Conservation (phyloP, 139 green algal species). For the Axilococcus clingmanii region DNA sequence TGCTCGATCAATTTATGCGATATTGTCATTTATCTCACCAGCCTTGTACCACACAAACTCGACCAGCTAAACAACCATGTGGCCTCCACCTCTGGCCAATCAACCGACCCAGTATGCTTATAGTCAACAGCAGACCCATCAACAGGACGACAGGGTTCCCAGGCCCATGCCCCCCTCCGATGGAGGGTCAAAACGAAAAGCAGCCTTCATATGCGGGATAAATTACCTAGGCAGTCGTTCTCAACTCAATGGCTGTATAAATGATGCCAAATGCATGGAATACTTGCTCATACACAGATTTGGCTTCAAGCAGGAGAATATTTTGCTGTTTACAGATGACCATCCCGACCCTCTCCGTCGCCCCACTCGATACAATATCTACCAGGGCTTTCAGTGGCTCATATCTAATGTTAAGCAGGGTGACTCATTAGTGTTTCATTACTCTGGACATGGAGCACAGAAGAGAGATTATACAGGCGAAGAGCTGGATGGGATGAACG, state of each 20-base stretch:
- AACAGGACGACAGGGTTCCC: no score
- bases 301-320: slow-evolving; percentile 23
- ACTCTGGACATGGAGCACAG: slow-evolving; percentile 64
- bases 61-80: neutral
- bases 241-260: slow-evolving; percentile 42
- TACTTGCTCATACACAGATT: slow-evolving; percentile 22
- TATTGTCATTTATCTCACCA: no score
- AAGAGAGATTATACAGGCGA: slow-evolving; percentile 52
- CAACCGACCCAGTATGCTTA: no score
- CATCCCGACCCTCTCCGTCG: slow-evolving; percentile 12
- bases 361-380: slow-evolving; percentile 31
- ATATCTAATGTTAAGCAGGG: slow-evolving; percentile 27
- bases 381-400: slow-evolving; percentile 27
- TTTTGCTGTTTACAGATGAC: slow-evolving; percentile 35
- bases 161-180: slow-evolving; percentile 10
- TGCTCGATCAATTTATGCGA: no score
- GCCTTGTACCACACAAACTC: neutral
- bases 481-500: slow-evolving; percentile 66
- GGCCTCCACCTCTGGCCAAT: no score
- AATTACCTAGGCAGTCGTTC: slow-evolving; percentile 28
- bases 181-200: slow-evolving; percentile 13
- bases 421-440: slow-evolving; percentile 76
- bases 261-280: slow-evolving; percentile 38
- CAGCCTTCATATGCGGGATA: slow-evolving; percentile 24
- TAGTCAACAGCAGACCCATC: no score